Conservation (phyloP, 2,329 filamentous ascomycete genomes). For the Neofusicoccum sp. region DNA sequence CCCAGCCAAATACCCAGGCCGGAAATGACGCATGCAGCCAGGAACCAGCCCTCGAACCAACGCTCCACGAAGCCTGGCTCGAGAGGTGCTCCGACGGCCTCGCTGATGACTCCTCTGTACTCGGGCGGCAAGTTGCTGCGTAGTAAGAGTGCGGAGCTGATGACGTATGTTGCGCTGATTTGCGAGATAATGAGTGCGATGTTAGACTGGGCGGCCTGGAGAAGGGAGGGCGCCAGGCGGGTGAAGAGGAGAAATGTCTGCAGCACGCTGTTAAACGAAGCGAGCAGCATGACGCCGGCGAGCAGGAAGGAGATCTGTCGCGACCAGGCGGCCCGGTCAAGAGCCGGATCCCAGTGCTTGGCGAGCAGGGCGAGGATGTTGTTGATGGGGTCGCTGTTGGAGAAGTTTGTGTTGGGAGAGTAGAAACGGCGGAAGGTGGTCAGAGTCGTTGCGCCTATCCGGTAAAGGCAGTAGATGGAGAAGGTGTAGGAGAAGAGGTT, state of each 20-base stretch:
- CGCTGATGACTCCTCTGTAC: slow-evolving; percentile 74
- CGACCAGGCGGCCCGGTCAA: slow-evolving; percentile 82
- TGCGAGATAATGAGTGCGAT: slow-evolving; percentile 79
- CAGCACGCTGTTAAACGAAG: slow-evolving; percentile 79
- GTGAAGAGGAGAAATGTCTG: slow-evolving; percentile 84
- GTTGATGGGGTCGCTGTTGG: slow-evolving; percentile 79
- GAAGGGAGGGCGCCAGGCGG: slow-evolving; percentile 70
- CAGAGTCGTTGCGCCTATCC: slow-evolving; percentile 71
- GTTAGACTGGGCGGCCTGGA: slow-evolving; percentile 75
- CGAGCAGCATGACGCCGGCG: slow-evolving; percentile 78
- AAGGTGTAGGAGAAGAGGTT: slow-evolving; percentile 69
- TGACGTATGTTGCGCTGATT: slow-evolving; percentile 82
- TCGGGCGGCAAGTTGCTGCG: slow-evolving; percentile 77
- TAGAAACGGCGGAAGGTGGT: slow-evolving; percentile 65
- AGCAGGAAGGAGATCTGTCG: slow-evolving; percentile 83
- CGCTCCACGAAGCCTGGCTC: slow-evolving; percentile 72
- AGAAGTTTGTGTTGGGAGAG: slow-evolving; percentile 53
- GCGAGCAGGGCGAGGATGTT: slow-evolving; percentile 78
- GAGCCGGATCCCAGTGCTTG: slow-evolving; percentile 79
- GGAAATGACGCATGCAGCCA: slow-evolving; percentile 46
- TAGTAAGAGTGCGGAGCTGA: slow-evolving; percentile 75
- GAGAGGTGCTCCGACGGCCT: slow-evolving; percentile 75
- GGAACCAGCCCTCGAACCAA: slow-evolving; percentile 89
- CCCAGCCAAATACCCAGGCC: slow-evolving; percentile 26
- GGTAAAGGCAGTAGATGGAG: slow-evolving; percentile 81